Conservation (phyloP, 768 basidiomycete genomes). For the Psilocybe cubensis region DNA sequence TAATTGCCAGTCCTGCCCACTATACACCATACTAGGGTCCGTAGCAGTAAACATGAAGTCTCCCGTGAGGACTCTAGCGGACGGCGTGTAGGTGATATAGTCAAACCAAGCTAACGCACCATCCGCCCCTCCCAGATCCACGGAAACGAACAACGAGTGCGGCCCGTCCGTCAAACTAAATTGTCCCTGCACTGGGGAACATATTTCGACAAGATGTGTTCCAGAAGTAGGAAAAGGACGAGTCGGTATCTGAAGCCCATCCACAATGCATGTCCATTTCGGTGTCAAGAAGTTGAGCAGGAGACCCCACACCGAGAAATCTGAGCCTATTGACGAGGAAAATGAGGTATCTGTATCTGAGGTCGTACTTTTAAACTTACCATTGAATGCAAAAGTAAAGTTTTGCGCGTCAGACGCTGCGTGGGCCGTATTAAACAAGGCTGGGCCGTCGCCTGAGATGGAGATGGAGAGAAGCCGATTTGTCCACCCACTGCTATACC, state of each 20-base stretch:
- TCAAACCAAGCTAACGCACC: neutral
- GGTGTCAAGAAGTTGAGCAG: no score
- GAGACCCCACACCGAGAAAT: no score
- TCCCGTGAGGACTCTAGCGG: neutral
- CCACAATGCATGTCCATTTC: no score
- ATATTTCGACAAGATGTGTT: no score
- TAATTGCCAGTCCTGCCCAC: neutral
- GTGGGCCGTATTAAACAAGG: neutral
- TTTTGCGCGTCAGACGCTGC: neutral
- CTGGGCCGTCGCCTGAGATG: neutral
- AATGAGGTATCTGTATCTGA: no score
- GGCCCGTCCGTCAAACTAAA: neutral
- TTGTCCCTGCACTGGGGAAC: neutral
- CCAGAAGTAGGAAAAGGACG: no score
- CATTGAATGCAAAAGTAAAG: neutral
- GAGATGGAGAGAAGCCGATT: neutral
- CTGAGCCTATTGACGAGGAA: no score
- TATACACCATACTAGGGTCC: neutral
- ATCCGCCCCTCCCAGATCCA: neutral
- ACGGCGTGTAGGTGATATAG: neutral
- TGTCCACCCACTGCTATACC: constrained; percentile 1
- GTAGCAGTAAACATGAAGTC: neutral
- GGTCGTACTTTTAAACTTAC: neutral
- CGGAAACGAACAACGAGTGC: neutral
- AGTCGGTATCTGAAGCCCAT: no score